phyloP scores from a whole-genome alignment of 495 filamentous ascomycete genomes.

The Aspergillus olivimuriae region DNA sequence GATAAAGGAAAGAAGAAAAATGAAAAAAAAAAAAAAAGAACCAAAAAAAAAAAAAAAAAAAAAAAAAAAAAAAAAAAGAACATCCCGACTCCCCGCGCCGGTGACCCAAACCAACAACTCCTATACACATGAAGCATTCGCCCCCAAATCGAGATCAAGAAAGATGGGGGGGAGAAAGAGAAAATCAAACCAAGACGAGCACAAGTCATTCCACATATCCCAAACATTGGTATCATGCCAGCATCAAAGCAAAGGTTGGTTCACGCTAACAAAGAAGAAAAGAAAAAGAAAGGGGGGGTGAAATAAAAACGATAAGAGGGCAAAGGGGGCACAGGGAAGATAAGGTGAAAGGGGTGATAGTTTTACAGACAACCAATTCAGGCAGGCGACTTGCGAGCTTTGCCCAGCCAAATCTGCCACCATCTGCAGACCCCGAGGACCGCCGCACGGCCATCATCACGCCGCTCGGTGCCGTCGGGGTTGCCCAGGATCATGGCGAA shows the following conservation, averaged over 20 bases:
- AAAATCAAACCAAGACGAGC: constrained; percentile 4
- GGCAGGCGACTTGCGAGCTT: constrained; percentile 24
- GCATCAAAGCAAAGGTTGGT: constrained; percentile 14
- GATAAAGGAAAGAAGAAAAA: background rate
- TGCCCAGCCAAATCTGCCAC: constrained; percentile 56
- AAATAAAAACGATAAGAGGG: background rate
- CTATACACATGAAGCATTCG: constrained; percentile 14
- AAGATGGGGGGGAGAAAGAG: background rate
- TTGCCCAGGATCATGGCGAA: constrained; percentile 56
- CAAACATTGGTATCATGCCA: constrained; percentile 25
- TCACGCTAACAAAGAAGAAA: constrained; percentile 9
- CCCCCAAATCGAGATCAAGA: constrained; percentile 1
- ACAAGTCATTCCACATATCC: constrained; percentile 22
- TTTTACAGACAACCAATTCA: constrained; percentile 1
- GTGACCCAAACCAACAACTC: no score
- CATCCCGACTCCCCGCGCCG: constrained; percentile 16
- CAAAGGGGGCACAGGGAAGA: no score
- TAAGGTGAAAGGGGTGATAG: background rate
- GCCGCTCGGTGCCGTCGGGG: constrained; percentile 55
- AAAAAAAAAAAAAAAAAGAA: constrained; percentile 8
- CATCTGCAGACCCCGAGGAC: constrained; percentile 54
- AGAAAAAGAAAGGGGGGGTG: background rate
- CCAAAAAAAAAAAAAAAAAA: background rate
- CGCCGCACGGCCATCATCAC: constrained; percentile 54
- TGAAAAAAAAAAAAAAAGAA: background rate